These are phyloP conservation scores for Picea sitchensis DNA, from an alignment of 75 land plant species.

Conservation along the genomic window DNA sequence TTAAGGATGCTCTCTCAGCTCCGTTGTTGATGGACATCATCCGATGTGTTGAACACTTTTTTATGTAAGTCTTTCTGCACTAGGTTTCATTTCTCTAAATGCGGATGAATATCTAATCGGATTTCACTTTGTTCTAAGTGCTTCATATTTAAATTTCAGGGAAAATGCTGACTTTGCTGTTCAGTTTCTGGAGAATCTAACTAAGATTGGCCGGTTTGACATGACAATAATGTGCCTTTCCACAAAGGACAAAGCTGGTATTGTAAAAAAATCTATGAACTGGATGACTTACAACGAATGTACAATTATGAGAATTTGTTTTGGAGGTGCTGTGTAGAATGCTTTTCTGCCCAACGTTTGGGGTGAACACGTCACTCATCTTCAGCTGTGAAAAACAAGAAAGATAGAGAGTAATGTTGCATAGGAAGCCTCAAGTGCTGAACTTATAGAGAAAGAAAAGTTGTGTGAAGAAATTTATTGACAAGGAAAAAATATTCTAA, in stretches of 20 bases:
- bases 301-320: neutral
- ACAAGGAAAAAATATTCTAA: no score
- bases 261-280: neutral
- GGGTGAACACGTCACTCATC: neutral
- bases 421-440: neutral
- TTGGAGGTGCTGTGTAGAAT: neutral
- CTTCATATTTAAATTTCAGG: slow-evolving; percentile 29
- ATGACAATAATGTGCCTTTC: slow-evolving; percentile 83
- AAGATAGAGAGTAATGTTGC: neutral
- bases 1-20: slow-evolving; percentile 77
- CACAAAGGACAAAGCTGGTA: slow-evolving; percentile 63
- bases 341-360: neutral
- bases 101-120: slow-evolving; percentile 1
- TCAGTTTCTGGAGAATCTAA: slow-evolving; percentile 56
- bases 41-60: slow-evolving; percentile 48
- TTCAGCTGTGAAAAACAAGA: neutral
- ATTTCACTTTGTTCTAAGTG: slow-evolving; percentile 1
- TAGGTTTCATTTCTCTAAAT: neutral
- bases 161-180: slow-evolving; percentile 61
- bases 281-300: neutral
- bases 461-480: no score
- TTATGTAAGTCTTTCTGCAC: slow-evolving; percentile 37
- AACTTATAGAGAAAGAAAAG: neutral
- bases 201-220: slow-evolving; percentile 76
- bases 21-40: slow-evolving; percentile 68